Conservation (phyloP, 352 stramenopile genomes). For the Pythium dissimile region DNA sequence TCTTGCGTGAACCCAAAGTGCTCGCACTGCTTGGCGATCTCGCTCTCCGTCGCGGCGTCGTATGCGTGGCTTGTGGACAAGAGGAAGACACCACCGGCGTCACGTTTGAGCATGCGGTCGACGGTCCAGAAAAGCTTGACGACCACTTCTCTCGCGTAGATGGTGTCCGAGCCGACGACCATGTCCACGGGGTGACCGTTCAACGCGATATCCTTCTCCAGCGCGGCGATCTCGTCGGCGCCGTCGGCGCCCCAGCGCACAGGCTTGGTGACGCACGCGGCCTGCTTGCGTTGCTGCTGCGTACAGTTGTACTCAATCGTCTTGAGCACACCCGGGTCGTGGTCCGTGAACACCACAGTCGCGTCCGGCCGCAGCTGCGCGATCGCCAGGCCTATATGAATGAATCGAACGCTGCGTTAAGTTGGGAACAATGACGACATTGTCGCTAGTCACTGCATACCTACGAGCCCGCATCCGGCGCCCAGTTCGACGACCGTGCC, state of each 20-base stretch:
- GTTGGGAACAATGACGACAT: neutral
- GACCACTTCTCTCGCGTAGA: conserved; percentile 71
- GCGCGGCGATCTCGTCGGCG: conserved; percentile 42
- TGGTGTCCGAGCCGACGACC: conserved; percentile 75
- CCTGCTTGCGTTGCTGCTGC: conserved; percentile 50
- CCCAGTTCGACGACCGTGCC: conserved; percentile 68
- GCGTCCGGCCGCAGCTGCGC: conserved; percentile 56
- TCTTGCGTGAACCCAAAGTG: conserved; percentile 44
- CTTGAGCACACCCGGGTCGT: conserved; percentile 79
- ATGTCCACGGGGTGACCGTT: conserved; percentile 28
- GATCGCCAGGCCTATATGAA: conserved; percentile 39
- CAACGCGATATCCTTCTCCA: conserved; percentile 22
- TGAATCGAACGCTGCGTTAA: neutral
- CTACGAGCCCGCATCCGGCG: conserved; percentile 60
- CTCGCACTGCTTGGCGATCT: conserved; percentile 58
- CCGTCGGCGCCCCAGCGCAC: conserved; percentile 65
- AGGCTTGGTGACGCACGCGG: conserved; percentile 52
- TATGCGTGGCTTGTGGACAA: conserved; percentile 79
- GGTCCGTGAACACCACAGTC: conserved; percentile 75
- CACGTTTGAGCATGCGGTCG: conserved; percentile 38
- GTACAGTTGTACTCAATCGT: conserved; percentile 71
- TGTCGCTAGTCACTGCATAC: too few species aligned
- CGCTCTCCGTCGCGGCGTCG: conserved; percentile 61
- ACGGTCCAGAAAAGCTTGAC: conserved; percentile 75
- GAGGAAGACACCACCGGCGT: conserved; percentile 33